Evolutionary conservation across 345 rosid genomes (phyloP).

Genomic region (Ceriops decandra): DNA sequence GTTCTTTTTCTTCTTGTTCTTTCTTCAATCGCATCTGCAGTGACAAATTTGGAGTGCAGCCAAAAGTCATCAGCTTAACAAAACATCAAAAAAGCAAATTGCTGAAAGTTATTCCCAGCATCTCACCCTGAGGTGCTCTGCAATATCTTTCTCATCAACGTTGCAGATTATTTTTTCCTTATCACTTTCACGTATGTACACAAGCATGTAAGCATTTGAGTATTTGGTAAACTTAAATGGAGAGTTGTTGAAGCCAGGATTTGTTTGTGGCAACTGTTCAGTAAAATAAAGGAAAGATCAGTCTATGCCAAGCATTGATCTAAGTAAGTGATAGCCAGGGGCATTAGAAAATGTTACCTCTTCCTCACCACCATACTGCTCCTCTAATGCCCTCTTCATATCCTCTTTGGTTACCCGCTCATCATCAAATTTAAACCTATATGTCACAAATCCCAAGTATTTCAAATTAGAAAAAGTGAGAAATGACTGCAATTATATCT

Average conservation of each 20-base stretch:
- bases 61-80: neutral
- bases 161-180: constrained; percentile 92
- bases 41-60: neutral
- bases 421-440: constrained; percentile 96
- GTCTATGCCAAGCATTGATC: neutral
- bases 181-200: constrained; percentile 94
- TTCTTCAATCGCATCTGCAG: constrained; percentile 80
- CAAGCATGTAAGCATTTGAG: constrained; percentile 99
- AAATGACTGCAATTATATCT: neutral
- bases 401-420: constrained; percentile 98
- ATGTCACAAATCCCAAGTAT: neutral
- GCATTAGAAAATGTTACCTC: constrained; percentile 47
- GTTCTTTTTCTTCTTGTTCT: constrained; percentile 95
- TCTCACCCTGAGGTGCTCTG: constrained; percentile 90
- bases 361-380: constrained; percentile 99
- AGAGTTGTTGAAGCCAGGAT: constrained; percentile 92
- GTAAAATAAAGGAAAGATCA: constrained; percentile 8
- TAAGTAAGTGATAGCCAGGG: neutral
- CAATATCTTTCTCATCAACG: constrained; percentile 97
- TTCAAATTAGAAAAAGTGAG: neutral
- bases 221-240: constrained; percentile 88
- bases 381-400: constrained; percentile 81
- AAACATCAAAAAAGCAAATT: neutral
- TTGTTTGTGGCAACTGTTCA: constrained; percentile 75
- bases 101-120: constrained; percentile 8